Percentiles rank a stretch among this genome's conserved stretches.
Evolutionary conservation across 495 filamentous ascomycete species (phyloP).

Genomic region (Talaromyces proteolyticus): DNA sequence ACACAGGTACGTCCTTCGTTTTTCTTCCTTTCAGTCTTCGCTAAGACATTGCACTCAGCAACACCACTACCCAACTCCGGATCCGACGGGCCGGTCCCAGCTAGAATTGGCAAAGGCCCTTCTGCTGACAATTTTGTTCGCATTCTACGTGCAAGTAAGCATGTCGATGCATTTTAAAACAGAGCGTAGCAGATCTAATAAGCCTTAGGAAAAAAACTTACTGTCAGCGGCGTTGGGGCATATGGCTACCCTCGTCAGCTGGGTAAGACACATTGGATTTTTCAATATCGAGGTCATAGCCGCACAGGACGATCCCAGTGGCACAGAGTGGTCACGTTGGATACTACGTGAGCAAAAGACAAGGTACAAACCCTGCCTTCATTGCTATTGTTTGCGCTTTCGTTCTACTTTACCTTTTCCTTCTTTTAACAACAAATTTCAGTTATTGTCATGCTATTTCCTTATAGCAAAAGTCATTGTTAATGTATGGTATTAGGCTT

Average conservation of each 20-base stretch:
- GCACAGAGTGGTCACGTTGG: not conserved
- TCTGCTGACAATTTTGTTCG: not conserved
- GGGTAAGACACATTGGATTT: not conserved
- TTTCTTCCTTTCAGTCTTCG: not conserved
- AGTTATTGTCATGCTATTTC: too few relatives aligned
- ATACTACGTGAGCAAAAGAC: not conserved
- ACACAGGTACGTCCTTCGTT: not conserved
- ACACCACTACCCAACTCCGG: not conserved
- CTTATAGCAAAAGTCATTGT: too few relatives aligned
- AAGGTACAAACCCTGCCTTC: too few relatives aligned
- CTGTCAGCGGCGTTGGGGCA: not conserved
- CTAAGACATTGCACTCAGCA: not conserved
- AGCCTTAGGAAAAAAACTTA: not conserved
- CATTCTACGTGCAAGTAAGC: not conserved
- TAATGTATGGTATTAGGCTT: too few relatives aligned
- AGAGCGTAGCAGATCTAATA: not conserved
- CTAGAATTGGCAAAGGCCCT: not conserved
- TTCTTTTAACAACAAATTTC: too few relatives aligned
- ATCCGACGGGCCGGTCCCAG: not conserved
- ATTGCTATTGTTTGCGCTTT: too few relatives aligned
- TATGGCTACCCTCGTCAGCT: not conserved
- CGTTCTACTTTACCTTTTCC: too few relatives aligned
- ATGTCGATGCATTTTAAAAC: not conserved
- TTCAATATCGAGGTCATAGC: not conserved
- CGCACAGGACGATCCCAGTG: not conserved